Conservation (phyloP, 768 basidiomycete genomes). For the Rossbeevera mucosa region DNA sequence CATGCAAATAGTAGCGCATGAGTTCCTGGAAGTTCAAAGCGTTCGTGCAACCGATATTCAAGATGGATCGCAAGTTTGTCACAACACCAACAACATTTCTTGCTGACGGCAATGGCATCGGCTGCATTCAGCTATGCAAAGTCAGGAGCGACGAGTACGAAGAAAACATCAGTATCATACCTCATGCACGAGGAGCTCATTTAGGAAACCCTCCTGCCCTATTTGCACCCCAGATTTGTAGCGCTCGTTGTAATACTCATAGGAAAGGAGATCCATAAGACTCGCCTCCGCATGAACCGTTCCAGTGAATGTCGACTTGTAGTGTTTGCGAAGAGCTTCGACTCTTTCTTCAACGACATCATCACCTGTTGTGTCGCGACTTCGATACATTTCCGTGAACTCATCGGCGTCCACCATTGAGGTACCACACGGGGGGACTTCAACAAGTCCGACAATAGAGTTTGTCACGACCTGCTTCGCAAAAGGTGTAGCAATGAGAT, state of each 20-base stretch:
- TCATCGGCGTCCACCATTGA: neutral
- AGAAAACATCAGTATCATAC: neutral
- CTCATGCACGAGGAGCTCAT: neutral
- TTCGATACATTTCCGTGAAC: neutral
- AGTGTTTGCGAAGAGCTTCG: neutral
- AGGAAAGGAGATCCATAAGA: neutral
- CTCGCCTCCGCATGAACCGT: neutral
- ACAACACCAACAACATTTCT: too few relatives aligned
- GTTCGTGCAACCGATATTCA: too few relatives aligned
- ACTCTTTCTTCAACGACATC: accelerated
- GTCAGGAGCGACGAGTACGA: too few relatives aligned
- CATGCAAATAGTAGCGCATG: too few relatives aligned
- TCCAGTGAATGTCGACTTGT: neutral
- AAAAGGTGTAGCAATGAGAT: neutral
- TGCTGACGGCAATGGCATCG: too few relatives aligned
- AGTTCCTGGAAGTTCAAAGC: too few relatives aligned
- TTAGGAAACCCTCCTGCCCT: neutral
- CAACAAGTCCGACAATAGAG: neutral
- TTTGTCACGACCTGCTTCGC: neutral
- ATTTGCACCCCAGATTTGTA: neutral
- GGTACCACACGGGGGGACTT: neutral
- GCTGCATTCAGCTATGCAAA: too few relatives aligned
- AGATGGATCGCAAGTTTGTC: too few relatives aligned
- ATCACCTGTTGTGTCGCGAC: neutral
- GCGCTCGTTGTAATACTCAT: neutral